A percentile compares a stretch with the other conserved stretches of the same genome.
These are phyloP conservation scores for slime mould (Dictyostelium discoideum) DNA, from an alignment of 78 protist species.

Conservation along the genomic window DNA sequence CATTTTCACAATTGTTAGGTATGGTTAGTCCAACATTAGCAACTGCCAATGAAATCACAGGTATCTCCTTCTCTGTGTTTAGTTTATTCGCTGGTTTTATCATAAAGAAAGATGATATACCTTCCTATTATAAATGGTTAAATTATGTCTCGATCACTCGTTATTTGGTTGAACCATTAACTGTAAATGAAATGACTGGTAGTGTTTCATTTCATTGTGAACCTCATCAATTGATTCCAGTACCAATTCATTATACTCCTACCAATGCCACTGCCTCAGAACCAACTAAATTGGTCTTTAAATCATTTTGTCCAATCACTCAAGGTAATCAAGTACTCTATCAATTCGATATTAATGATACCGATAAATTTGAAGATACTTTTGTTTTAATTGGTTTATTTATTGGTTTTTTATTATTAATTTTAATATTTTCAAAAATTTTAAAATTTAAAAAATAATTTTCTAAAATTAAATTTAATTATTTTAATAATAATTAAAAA, in stretches of 20 bases:
- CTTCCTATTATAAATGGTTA: slow-evolving; percentile 31
- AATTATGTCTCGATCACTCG: slow-evolving; percentile 32
- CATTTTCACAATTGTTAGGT: slow-evolving; percentile 44
- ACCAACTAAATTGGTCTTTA: neutral
- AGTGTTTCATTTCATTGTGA: slow-evolving; percentile 8
- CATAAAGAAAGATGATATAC: slow-evolving; percentile 26
- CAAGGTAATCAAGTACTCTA: slow-evolving; percentile 31
- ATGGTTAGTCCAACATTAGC: neutral
- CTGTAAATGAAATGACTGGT: slow-evolving; percentile 43
- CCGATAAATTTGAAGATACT: neutral
- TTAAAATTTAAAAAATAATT: slow-evolving; percentile 62
- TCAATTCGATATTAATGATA: slow-evolving; percentile 26
- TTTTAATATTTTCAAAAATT: slow-evolving; percentile 8
- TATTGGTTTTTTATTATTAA: neutral
- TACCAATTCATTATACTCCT: slow-evolving; percentile 14
- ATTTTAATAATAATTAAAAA: too few relatives aligned
- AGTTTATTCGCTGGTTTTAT: slow-evolving; percentile 69
- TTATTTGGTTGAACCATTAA: slow-evolving; percentile 45
- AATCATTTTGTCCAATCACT: slow-evolving; percentile 52
- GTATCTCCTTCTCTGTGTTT: slow-evolving; percentile 24
- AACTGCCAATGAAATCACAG: slow-evolving; percentile 65
- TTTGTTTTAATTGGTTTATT: neutral
- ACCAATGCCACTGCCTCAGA: neutral
- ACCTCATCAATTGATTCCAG: neutral
- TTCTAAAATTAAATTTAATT: too few relatives aligned